Base-by-base conservation (phyloP, 345 rosid species). In the Microcos paniculata region DNA sequence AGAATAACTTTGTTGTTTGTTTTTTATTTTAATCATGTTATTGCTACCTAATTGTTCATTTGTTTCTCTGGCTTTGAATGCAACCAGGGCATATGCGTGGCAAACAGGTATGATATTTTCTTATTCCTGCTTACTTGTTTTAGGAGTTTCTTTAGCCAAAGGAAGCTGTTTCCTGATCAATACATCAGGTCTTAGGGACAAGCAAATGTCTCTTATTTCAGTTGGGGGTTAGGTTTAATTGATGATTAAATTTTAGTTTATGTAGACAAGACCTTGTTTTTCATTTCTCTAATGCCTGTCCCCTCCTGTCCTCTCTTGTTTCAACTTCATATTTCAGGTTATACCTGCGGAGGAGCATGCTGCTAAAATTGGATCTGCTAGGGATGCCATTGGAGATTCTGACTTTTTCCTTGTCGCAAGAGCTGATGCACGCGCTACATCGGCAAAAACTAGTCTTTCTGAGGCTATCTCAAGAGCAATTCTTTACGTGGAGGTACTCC, bases 321-420 rank as follows among this genome's bases (percentile, higher is more conserved):
- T 11, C 14, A 53, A 53, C 45, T 30, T 21, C 0, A 16, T 43
- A 19, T 53, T 35, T 77, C 71, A 82, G 87, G 82, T 86, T 74
- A 86, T 86, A 68, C 87, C 88, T 46, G 88, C 89, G 1, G 89
- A 84, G 74, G 89, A 88, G 77, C 85, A 88, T 73, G 90, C 91
- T 23, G 84, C 85, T 8, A 86, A 86, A 69, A 82, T 86, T 61
- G 88, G 87, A 62, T 84, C 87, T 69, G 85, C 88, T 0, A 86
- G 90, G 77, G 87, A 86, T 63, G 91, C 88, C 38, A 78, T 82
- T 38, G 87, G 89, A 78, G 85, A 82, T 76, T 77, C 89, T 13
- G 87, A 86, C 62, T 85, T 89, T 71, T 86, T 88, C 80, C 87
- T 90, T 26, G 82, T 86, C 26, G 89, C 87, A 45, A 80, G 93